A percentile compares a stretch with the other conserved stretches of the same genome.
Conservation (phyloP, 208 protist genomes). For the Hexamita inflata region DNA sequence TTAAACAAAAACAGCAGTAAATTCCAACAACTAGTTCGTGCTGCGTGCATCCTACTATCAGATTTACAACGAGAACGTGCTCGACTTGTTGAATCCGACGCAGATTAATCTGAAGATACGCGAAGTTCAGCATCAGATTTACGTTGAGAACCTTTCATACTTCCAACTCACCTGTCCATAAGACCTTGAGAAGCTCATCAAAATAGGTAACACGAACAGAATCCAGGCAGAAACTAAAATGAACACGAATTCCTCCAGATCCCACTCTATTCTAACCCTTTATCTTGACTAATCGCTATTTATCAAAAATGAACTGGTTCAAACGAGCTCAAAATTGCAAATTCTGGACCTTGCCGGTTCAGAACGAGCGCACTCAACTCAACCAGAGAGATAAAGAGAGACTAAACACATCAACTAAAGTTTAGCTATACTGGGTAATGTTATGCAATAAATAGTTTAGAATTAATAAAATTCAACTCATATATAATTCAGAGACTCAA, state of each 20-base stretch:
- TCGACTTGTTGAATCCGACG: constrained; percentile 39
- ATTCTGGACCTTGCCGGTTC: constrained; percentile 39
- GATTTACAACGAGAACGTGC: constrained; percentile 48
- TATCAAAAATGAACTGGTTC: too few species aligned
- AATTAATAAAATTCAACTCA: constrained; percentile 4
- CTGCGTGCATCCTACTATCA: constrained; percentile 48
- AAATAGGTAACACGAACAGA: not conserved
- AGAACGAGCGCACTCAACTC: constrained; percentile 20
- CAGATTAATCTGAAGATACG: constrained; percentile 14
- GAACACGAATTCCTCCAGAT: constrained; percentile 21
- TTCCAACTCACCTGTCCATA: not conserved
- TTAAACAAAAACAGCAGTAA: too few species aligned
- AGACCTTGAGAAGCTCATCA: not conserved
- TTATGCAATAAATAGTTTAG: constrained; percentile 12
- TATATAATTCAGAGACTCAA: constrained; percentile 42
- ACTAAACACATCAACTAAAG: constrained; percentile 18
- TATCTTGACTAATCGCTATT: too few species aligned
- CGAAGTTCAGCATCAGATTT: not conserved
- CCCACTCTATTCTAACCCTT: constrained; percentile 17
- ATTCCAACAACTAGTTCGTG: too few species aligned
- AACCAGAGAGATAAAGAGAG: constrained; percentile 3
- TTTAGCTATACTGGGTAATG: constrained; percentile 26
- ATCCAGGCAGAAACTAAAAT: constrained; percentile 11
- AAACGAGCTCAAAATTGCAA: constrained; percentile 29
- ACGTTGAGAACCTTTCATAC: not conserved